phyloP scores from a whole-genome alignment of 306 rosid species.

The Cotoneaster glaucophyllus region DNA sequence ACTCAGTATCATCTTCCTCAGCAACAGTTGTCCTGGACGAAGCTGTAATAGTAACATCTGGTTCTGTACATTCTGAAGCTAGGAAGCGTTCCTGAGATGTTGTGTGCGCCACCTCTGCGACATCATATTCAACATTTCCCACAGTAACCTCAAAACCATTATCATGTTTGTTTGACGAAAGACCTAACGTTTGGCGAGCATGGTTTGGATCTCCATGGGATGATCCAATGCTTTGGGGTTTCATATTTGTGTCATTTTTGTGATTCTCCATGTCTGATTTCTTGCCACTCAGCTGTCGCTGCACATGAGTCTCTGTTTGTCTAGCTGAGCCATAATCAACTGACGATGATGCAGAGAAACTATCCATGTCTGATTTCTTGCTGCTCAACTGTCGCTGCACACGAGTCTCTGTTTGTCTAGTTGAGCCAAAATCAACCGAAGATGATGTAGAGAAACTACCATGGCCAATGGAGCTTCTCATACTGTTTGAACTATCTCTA shows the following conservation, averaged over 20 bases:
- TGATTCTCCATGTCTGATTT: conserved; percentile 34
- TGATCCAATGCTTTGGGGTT: conserved; percentile 34
- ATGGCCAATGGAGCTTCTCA: conserved; percentile 62
- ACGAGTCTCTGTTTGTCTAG: conserved; percentile 47
- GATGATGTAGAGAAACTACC: conserved; percentile 69
- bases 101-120: conserved; percentile 22
- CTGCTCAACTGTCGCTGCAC: conserved; percentile 57
- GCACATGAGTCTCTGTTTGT: conserved; percentile 47
- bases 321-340: conserved; percentile 56
- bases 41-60: conserved; percentile 29
- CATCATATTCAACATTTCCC: conserved; percentile 28
- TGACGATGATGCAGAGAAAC: conserved; percentile 71
- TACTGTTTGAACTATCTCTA: conserved; percentile 55
- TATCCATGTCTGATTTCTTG: conserved; percentile 49
- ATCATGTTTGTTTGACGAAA: conserved; percentile 29
- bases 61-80: conserved; percentile 30
- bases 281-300: conserved; percentile 52
- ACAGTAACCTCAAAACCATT: conserved; percentile 27
- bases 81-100: conserved; percentile 26
- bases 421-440: conserved; percentile 56
- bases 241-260: conserved; percentile 38
- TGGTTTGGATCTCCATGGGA: conserved; percentile 31
- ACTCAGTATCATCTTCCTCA: conserved; percentile 39
- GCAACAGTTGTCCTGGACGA: conserved; percentile 21
- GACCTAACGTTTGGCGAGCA: conserved; percentile 30